phyloP scores from a whole-genome alignment of 1,284 basidiomycete species.

The Lignosus rhinocerotis region DNA sequence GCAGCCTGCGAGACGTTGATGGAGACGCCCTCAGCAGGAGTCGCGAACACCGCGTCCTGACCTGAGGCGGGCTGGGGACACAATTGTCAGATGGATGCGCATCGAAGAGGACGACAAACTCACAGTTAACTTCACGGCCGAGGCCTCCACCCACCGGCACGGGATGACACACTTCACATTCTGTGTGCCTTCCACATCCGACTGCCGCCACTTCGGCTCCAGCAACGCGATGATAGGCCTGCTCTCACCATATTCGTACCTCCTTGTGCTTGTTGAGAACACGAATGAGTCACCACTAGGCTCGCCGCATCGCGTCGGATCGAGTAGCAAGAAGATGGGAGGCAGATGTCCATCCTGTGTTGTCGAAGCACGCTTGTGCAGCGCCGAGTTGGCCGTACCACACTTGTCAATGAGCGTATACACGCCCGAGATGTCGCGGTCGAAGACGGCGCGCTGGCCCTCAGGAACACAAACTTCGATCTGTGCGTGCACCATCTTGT shows the following conservation, averaged over 20 bases:
- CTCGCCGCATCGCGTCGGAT: slow-evolving; percentile 81
- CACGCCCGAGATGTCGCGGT: slow-evolving; percentile 79
- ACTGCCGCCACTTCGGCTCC: slow-evolving; percentile 77
- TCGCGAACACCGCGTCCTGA: slow-evolving; percentile 63
- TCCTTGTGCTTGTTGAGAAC: slow-evolving; percentile 76
- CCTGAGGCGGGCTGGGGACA: slow-evolving; percentile 49
- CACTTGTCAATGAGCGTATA: slow-evolving; percentile 85
- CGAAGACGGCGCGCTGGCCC: slow-evolving; percentile 56
- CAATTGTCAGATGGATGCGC: slow-evolving; percentile 14
- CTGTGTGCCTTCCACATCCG: slow-evolving; percentile 47
- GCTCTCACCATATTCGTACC: slow-evolving; percentile 80
- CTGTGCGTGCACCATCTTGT: slow-evolving; percentile 68
- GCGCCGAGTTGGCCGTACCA: slow-evolving; percentile 85
- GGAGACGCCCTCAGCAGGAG: slow-evolving; percentile 56
- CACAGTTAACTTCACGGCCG: slow-evolving; percentile 54
- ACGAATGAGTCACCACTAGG: slow-evolving; percentile 75
- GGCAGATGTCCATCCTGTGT: slow-evolving; percentile 50
- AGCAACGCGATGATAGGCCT: slow-evolving; percentile 76
- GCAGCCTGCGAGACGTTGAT: slow-evolving; percentile 58
- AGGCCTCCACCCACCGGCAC: slow-evolving; percentile 60
- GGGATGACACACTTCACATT: slow-evolving; percentile 60
- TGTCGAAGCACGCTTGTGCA: slow-evolving; percentile 66
- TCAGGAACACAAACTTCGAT: slow-evolving; percentile 62
- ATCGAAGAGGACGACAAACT: slow-evolving; percentile 17
- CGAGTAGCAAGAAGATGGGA: slow-evolving; percentile 80